A percentile compares a stretch with the other conserved stretches of the same genome.
Conservation (phyloP, 2,329 filamentous ascomycete genomes). For the Colletotrichum tofieldiae region DNA sequence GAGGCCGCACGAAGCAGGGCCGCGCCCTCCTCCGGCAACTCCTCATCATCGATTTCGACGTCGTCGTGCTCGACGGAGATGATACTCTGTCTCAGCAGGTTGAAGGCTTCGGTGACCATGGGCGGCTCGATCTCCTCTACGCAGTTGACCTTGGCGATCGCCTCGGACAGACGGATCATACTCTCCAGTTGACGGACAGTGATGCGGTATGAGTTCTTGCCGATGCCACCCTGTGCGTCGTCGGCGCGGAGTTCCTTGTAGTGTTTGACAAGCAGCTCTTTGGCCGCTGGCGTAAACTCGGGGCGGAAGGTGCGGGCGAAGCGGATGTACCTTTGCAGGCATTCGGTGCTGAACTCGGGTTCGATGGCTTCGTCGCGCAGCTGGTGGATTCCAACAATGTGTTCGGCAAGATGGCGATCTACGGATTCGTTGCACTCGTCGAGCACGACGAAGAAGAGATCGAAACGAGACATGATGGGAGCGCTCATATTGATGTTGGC, state of each 20-base stretch:
- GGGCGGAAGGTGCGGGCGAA: slow-evolving; percentile 96
- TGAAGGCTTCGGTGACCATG: slow-evolving; percentile 94
- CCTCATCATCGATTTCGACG: slow-evolving; percentile 87
- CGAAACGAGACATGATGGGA: slow-evolving; percentile 99
- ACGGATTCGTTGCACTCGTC: slow-evolving; percentile 96
- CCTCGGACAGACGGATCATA: slow-evolving; percentile 94
- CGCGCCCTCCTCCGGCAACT: slow-evolving; percentile 63
- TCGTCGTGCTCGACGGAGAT: slow-evolving; percentile 99
- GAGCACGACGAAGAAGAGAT: slow-evolving; percentile 97
- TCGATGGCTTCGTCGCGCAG: slow-evolving; percentile 91
- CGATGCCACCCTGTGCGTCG: slow-evolving; percentile 93
- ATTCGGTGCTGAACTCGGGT: slow-evolving; percentile 96
- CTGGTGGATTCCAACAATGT: slow-evolving; percentile 96
- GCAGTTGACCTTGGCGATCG: slow-evolving; percentile 98
- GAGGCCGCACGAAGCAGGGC: slow-evolving; percentile 59
- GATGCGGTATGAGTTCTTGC: slow-evolving; percentile 96
- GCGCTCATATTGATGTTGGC: slow-evolving; percentile 99
- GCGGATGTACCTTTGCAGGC: slow-evolving; percentile 96
- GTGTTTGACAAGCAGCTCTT: slow-evolving; percentile 86
- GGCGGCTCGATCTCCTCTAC: slow-evolving; percentile 88
- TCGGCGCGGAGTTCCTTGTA: slow-evolving; percentile 97
- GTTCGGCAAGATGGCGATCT: slow-evolving; percentile 91
- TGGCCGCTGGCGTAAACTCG: slow-evolving; percentile 90
- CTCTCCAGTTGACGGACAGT: slow-evolving; percentile 96
- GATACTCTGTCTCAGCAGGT: slow-evolving; percentile 92